phyloP scores from a whole-genome alignment of 345 rosid species.

The Pistacia atlantica region DNA sequence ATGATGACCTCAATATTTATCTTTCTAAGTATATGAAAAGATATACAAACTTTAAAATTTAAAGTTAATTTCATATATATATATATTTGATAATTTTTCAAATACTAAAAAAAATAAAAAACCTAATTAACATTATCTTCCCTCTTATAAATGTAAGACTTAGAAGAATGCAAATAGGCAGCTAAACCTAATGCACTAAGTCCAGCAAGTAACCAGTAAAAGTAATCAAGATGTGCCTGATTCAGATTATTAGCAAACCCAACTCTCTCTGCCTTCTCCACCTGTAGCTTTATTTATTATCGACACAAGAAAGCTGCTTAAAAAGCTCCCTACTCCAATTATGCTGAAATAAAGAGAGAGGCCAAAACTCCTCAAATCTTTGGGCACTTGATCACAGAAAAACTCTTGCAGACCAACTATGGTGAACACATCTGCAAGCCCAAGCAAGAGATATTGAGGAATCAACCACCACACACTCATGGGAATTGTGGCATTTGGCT shows the following conservation, averaged over 20 bases:
- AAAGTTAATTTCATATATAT: too few species aligned
- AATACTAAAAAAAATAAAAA: too few species aligned
- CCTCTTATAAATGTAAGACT: conserved; percentile 24
- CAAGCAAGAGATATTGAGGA: conserved; percentile 37
- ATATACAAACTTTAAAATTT: too few species aligned
- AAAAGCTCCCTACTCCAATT: conserved; percentile 29
- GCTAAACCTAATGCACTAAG: conserved; percentile 24
- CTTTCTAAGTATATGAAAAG: too few species aligned
- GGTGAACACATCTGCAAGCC: conserved; percentile 31
- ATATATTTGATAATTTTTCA: too few species aligned
- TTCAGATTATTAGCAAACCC: conserved; percentile 38
- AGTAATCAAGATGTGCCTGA: conserved; percentile 38
- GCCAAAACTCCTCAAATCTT: conserved; percentile 33
- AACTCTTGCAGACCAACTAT: conserved; percentile 44
- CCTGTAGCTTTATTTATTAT: conserved; percentile 18
- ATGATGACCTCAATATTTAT: too few species aligned
- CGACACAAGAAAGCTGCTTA: conserved; percentile 31
- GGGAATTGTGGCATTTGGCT: conserved; percentile 27
- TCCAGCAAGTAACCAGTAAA: conserved; percentile 33
- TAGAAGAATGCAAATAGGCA: conserved; percentile 22
- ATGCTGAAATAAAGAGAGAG: conserved; percentile 34
- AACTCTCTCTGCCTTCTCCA: conserved; percentile 13
- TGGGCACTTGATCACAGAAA: conserved; percentile 38
- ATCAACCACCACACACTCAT: conserved; percentile 38
- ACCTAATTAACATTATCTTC: not conserved